Conservation (phyloP, 495 filamentous ascomycete species). For the Podospora sp. region DNA sequence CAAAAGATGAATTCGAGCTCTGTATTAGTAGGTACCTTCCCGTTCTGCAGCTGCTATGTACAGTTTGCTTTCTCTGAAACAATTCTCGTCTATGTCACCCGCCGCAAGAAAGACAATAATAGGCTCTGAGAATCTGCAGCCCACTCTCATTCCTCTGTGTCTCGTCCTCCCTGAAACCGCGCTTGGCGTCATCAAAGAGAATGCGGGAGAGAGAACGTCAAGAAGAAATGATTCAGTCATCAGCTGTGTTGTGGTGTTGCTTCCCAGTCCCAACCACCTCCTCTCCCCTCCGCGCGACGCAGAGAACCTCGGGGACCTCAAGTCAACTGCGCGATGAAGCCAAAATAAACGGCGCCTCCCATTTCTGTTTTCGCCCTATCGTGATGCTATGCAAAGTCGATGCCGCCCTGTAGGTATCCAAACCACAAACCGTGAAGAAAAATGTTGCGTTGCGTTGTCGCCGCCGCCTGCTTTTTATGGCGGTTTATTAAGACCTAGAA, state of each 20-base stretch:
- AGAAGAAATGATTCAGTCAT: neutral
- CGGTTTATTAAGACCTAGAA: conserved; percentile 13
- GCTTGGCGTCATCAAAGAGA: neutral
- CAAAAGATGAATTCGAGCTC: neutral
- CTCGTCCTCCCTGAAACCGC: neutral
- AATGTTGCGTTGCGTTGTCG: neutral
- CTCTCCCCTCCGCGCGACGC: neutral
- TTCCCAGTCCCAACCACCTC: neutral
- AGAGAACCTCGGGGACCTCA: neutral
- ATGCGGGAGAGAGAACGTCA: neutral
- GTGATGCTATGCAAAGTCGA: conserved; percentile 14
- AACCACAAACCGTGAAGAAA: conserved; percentile 12
- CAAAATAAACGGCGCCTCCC: neutral
- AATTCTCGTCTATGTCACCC: neutral
- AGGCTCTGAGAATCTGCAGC: too few relatives aligned
- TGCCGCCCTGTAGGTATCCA: conserved; percentile 15
- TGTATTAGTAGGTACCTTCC: conserved; percentile 8
- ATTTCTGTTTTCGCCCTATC: neutral
- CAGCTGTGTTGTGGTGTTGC: neutral
- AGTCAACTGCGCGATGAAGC: conserved; percentile 2
- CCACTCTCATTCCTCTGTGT: neutral
- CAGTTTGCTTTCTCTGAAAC: conserved; percentile 9
- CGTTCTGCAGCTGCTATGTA: conserved; percentile 18
- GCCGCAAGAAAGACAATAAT: too few relatives aligned
- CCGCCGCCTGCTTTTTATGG: neutral